Base-by-base conservation (phyloP, 2,329 filamentous ascomycete species). In the Colletotrichum musicola region DNA sequence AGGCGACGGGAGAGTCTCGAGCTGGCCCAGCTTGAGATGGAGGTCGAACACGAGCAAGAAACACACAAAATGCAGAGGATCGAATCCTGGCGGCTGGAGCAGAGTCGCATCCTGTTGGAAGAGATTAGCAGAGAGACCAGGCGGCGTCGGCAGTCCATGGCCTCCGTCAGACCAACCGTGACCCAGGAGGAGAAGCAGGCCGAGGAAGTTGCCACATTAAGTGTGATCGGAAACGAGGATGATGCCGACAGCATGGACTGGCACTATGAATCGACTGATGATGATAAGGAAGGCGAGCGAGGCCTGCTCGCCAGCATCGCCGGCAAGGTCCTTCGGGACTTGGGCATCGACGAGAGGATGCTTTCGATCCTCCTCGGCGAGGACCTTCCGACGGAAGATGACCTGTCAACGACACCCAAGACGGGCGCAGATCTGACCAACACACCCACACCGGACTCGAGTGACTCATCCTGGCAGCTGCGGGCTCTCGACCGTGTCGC, bases 361-460 rank as follows among this genome's bases (percentile, higher is more conserved):
- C 86, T 99, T 9, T 93, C 93, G 0, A 90, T 98, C 57, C 90
- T 99, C 9, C 91, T 98, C 64, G 96, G 96, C 13, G 94, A 98
- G 77, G 83, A 88, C 2, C 81, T 97, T 25, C 89, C 90, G 3
- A 82, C 81, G 27, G 81, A 84, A 27, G 81, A 86, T 44, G 80
- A 85, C 67, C 71, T 86, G 10, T 83, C 83, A 12, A 78, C 82
- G 10, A 87, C 83, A 25, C 83, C 85, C 13, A 83, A 81, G 64
- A 82, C 82, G 54, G 66, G 58, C 58, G 71, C 69, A 27, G 49
- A 50, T 73, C 73, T 68, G 62, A 64, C 63, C 42, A 74, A 69
- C 72, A 75, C 57, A 56, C 71, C 72, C 69, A 70, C 75, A 68
- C 71, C 77, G 67, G 70, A 81, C 68, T 65, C 79, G 64, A 74